Base-by-base conservation (phyloP, 805 yeast genomes). In the Wickerhamomyces subpelliculosus region DNA sequence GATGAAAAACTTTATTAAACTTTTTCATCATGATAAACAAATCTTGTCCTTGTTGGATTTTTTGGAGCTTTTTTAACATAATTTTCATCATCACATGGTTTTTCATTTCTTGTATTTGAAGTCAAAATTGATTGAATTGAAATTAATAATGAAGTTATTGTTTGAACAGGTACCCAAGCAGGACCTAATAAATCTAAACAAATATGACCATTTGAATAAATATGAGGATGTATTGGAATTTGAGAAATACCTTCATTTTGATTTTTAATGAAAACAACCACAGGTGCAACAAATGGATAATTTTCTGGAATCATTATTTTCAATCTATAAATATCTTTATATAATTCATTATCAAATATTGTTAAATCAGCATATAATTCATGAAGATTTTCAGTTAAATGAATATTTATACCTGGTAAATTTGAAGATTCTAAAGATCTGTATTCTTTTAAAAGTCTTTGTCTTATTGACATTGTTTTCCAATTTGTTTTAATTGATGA, bases 121-220 rank as follows among this genome's bases (percentile, higher is more conserved):
- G 65, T 65, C 30, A 82, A 56, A 78, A 82, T 75, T 27, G 83
- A 74, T 48, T 83, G 88, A 17, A 82, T 55, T 12, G 87, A 78
- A 19, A 83, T 39, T 10, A 72, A 54, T 0, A 75, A 57, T 1
- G 73, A 61, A 28, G 67, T 68, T 1, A 77, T 55, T 1, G 51
- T 44, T 16, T 54, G 58, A 1, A 48, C 43, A 2, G 57, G 58
- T 1, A 57, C 43, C 57, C 58, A 54, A 8, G 47, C 47, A 1
- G 52, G 68, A 3, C 83, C 86, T 27, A 82, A 58, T 2, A 83
- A 58, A 49, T 82, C 76, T 17, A 82, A 60, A 52, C 90, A 82
- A n/a, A 82, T 82, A 49, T 83, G 89, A 2, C 89, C 90, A 49
- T 83, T 83, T 24, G 81, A 70, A 51, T 82, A 82, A 3, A 82